A percentile compares a stretch with the other conserved stretches of the same genome.
Conservation (phyloP, 78 protist genomes). For the Dictyostelium discoideum region dicty_2.7 NC_007088.5:1176001-1176500, state of each 20-base stretch:
- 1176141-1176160: too few relatives aligned
- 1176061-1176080: conserved; percentile 63
- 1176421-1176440: conserved; percentile 4
- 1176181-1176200: too few relatives aligned
- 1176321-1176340: conserved; percentile 75
- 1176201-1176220: too few relatives aligned
- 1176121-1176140: too few relatives aligned
- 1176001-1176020: conserved; percentile 53
- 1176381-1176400: conserved; percentile 64
- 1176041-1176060: conserved; percentile 52
- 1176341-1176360: conserved; percentile 74
- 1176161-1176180: too few relatives aligned
- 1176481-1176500: background rate
- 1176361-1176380: conserved; percentile 58
- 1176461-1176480: background rate
- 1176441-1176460: too few relatives aligned
- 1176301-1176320: conserved; percentile 59
- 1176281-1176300: conserved; percentile 18
- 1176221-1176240: too few relatives aligned
- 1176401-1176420: conserved; percentile 30
- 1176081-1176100: conserved; percentile 20
- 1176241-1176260: too few relatives aligned
- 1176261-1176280: too few relatives aligned
- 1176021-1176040: conserved; percentile 35
- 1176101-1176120: conserved; percentile 33